Conservation (phyloP, 345 rosid species). For the Noccaea caerulescens region DNA sequence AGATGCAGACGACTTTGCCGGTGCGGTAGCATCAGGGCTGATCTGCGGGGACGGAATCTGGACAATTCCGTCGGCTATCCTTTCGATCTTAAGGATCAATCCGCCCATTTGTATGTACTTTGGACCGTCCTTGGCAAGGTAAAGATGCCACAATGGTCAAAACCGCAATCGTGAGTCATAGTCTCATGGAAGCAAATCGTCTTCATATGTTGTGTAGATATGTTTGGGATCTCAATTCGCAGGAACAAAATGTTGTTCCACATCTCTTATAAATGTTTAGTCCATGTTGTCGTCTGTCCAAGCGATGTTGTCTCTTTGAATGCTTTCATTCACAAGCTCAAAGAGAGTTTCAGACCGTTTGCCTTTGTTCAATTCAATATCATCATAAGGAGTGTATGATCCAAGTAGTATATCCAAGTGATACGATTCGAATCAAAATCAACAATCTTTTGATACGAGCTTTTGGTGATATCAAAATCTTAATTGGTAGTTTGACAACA, state of each 20-base stretch:
- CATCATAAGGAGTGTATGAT: background rate
- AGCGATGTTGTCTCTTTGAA: conserved; percentile 13
- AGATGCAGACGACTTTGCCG: conserved; percentile 74
- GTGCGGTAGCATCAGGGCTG: conserved; percentile 89
- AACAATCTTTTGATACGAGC: background rate
- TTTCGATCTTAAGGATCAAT: conserved; percentile 78
- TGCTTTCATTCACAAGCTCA: conserved; percentile 12
- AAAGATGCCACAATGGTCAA: conserved; percentile 31
- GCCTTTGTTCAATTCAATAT: background rate
- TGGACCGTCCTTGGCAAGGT: conserved; percentile 60
- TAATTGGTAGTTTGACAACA: background rate
- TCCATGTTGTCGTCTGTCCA: conserved; percentile 6
- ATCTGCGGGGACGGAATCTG: conserved; percentile 94
- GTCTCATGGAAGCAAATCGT: conserved; percentile 11
- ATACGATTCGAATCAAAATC: background rate
- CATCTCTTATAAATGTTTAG: conserved; percentile 19
- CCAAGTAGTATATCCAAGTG: background rate
- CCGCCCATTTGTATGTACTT: conserved; percentile 97
- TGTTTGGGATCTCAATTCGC: background rate
- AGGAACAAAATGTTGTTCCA: conserved; percentile 24
- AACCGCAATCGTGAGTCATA: background rate
- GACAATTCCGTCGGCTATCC: conserved; percentile 90
- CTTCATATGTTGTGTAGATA: conserved; percentile 35
- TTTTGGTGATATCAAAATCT: background rate
- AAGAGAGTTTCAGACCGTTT: background rate